These are phyloP conservation scores for Mucor circinelloides DNA, from an alignment of 371 early-diverging fungal species.

Conservation along the genomic window DNA sequence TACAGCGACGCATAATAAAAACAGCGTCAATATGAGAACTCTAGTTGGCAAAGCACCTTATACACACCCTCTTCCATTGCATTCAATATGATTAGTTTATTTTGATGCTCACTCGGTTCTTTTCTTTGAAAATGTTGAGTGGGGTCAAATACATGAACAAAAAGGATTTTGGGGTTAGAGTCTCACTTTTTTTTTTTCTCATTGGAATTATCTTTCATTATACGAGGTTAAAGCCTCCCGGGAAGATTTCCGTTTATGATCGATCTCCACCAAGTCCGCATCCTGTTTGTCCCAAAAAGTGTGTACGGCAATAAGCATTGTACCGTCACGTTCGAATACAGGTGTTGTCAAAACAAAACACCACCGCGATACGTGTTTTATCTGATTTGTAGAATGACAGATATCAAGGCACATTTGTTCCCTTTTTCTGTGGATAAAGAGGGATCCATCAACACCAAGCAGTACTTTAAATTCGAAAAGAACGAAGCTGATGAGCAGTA, in stretches of 20 bases:
- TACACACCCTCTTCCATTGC: not conserved
- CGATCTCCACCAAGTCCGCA: not conserved
- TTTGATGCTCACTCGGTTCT: not conserved
- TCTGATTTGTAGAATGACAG: slow-evolving; percentile 10
- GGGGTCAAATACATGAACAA: not conserved
- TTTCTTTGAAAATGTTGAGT: not conserved
- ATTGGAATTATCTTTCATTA: not conserved
- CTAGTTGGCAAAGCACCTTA: not conserved
- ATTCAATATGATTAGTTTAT: not conserved
- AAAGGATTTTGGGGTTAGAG: not conserved
- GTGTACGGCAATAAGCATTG: not conserved
- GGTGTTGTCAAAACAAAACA: not conserved
- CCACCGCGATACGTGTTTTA: not conserved
- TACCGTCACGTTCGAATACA: not conserved
- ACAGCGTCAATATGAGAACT: not conserved
- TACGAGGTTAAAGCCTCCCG: too few relatives aligned
- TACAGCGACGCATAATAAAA: not conserved
- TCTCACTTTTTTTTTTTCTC: not conserved
- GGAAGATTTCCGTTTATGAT: too few relatives aligned
- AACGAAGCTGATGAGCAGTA: not conserved
- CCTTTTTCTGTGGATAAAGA: slow-evolving; percentile 27
- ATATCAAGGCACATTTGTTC: slow-evolving; percentile 18
- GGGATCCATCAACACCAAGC: slow-evolving; percentile 19
- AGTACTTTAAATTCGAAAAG: slow-evolving; percentile 16
- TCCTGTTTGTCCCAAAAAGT: not conserved